These are phyloP conservation scores for Vitis labrusca DNA, from an alignment of 164 flowering plant genomes.

Conservation along the genomic window DNA sequence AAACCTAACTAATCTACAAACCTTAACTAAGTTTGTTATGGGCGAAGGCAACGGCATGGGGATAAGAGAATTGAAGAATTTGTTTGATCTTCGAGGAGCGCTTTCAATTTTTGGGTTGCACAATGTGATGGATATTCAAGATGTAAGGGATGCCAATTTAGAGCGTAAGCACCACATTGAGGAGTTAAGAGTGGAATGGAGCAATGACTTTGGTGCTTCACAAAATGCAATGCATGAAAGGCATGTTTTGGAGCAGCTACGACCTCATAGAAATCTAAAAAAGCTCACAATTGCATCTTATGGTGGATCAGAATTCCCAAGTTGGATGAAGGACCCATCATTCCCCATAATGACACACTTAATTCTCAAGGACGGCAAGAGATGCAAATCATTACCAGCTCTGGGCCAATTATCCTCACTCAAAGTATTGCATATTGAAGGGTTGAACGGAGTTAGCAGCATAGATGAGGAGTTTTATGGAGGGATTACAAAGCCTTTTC, in stretches of 20 bases:
- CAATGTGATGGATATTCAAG: conserved; percentile 9
- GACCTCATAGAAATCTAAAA: conserved; percentile 12
- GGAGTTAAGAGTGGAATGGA: conserved; percentile 13
- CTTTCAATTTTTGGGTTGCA: conserved; percentile 11
- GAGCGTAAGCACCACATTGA: conserved; percentile 10
- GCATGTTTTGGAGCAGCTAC: conserved; percentile 1
- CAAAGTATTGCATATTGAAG: conserved; percentile 2
- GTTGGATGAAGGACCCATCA: conserved; percentile 14
- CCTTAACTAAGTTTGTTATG: conserved; percentile 3
- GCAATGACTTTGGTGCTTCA: neutral
- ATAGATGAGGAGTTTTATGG: conserved; percentile 14
- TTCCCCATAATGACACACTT: neutral
- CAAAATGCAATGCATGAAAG: neutral
- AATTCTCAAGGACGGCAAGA: neutral
- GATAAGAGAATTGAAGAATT: conserved; percentile 6
- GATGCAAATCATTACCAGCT: conserved; percentile 9
- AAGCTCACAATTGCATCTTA: conserved; percentile 1
- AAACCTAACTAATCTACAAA: conserved; percentile 8
- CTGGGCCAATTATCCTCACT: conserved; percentile 17
- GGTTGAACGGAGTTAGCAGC: neutral
- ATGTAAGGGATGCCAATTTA: conserved; percentile 17
- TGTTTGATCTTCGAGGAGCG: conserved; percentile 1
- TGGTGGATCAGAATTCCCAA: conserved; percentile 17
- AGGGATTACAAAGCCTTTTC: neutral
- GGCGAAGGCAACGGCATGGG: neutral